Evolutionary conservation across 768 basidiomycete genomes (phyloP).

Genomic region (Multifurca ochricompacta): DNA sequence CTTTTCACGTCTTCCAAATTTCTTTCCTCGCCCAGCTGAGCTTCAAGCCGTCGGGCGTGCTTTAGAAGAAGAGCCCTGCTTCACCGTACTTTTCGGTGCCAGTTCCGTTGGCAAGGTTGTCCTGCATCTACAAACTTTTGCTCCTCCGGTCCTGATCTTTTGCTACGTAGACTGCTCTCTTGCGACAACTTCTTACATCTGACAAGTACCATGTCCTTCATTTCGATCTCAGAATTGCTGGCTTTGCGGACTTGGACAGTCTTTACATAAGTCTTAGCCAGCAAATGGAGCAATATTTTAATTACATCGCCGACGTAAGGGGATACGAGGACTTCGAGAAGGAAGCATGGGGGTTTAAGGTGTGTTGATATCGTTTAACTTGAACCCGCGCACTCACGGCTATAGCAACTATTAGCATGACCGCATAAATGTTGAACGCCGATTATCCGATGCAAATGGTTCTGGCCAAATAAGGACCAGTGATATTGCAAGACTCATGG

Average conservation of each 20-base stretch:
- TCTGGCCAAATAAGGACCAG: conserved; percentile 57
- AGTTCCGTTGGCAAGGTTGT: conserved; percentile 73
- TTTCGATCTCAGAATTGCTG: conserved; percentile 77
- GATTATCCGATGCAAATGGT: conserved; percentile 39
- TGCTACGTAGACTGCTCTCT: conserved; percentile 53
- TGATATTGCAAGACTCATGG: conserved; percentile 78
- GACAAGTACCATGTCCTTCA: conserved; percentile 72
- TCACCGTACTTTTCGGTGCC: conserved; percentile 74
- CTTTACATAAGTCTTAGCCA: conserved; percentile 69
- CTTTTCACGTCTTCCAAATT: conserved; percentile 67
- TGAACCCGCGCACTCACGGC: not conserved
- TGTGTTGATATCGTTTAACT: conserved; percentile 23
- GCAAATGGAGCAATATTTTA: conserved; percentile 79
- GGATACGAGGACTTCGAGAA: conserved; percentile 69
- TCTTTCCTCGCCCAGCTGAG: conserved; percentile 64
- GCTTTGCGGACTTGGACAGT: conserved; percentile 74
- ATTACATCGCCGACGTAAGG: conserved; percentile 46
- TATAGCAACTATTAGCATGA: conserved; percentile 46
- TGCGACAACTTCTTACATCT: conserved; percentile 66
- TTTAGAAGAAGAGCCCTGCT: conserved; percentile 64
- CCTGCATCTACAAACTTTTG: too few species aligned
- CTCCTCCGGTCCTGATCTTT: not conserved
- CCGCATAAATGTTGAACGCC: conserved; percentile 62
- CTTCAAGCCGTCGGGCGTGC: conserved; percentile 55
- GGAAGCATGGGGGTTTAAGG: conserved; percentile 77